Base-by-base conservation (phyloP, 2,329 filamentous ascomycete genomes). In the Aspergillus sp. region DNA sequence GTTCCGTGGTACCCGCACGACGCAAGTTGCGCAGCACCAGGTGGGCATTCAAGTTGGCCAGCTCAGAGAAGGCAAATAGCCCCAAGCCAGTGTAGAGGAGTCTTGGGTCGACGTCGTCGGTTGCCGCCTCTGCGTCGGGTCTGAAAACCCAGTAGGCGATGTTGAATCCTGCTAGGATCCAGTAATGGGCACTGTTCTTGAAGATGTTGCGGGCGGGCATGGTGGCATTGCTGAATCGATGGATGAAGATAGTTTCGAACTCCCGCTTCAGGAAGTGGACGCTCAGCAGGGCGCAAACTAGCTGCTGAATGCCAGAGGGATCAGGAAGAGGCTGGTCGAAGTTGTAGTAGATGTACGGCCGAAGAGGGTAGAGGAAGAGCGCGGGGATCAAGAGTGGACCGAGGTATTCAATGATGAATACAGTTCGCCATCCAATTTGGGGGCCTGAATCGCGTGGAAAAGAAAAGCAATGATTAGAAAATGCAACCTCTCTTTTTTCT, bases 101-200 rank as follows among this genome's bases (percentile, higher is more conserved):
- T 2, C 67, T 55, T 0, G 73, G 66, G 57, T 76, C 78, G 8
- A 69, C 63, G 6, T 68, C 57, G 30, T 61, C 69, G 10, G 70
- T 72, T 29, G 86, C 82, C 1, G 88, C 80, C 10, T 81, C 75
- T 4, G 85, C 83, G 54, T 73, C 78, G 4, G 90, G 90, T 7
- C 80, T 77, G 73, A 97, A 97, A 59, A 93, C 80, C 75, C 85
- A 90, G 72, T 85, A 85, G 40, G 88, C 88, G 60, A 91, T 82
- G 59, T 93, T 80, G 28, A 89, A 63, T 42, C 93, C 93, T 4
- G 85, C 84, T 46, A 91, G 70, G 32, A 84, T 61, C 93, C 93
- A 98, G 80, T 98, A 98, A 75, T 96, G 91, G 56, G 79, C 80
- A 55, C 84, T 88, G 78, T 98, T 98, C 72, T 91, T 93, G 79